Evolutionary conservation across 2,329 filamentous ascomycete genomes (phyloP).

Genomic region (Colletotrichum chrysophilum): DNA sequence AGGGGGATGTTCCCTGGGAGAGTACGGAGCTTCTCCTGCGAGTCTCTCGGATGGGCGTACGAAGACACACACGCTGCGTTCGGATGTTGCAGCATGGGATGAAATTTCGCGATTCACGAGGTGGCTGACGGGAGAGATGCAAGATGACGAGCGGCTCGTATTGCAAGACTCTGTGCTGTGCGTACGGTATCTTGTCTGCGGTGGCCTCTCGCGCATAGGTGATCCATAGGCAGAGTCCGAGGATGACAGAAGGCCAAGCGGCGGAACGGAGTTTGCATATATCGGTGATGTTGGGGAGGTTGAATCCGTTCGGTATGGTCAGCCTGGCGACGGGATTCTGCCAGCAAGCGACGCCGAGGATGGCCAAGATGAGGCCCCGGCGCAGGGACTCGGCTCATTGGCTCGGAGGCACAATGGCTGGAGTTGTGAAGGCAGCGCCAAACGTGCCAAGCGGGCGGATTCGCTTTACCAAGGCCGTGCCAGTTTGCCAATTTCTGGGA

Average conservation of each 20-base stretch:
- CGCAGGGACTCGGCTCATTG: slow-evolving; percentile 1
- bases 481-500: neutral
- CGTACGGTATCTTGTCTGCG: neutral
- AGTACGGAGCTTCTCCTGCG: neutral
- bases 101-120: neutral
- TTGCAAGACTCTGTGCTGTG: neutral
- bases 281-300: neutral
- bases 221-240: neutral
- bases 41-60: neutral
- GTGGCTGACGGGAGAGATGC: neutral
- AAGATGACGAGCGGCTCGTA: neutral
- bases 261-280: neutral
- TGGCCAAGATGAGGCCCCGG: slow-evolving; percentile 3
- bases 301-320: neutral
- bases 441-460: slow-evolving; percentile 4
- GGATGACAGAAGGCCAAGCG: neutral
- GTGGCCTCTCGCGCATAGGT: neutral
- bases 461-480: neutral
- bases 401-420: neutral
- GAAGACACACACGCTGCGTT: neutral
- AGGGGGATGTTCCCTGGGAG: neutral
- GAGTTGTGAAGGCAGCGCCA: neutral
- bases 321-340: neutral
- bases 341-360: neutral
- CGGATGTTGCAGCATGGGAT: neutral